Base-by-base conservation (phyloP, 345 rosid genomes). In the Ceriops zippeliana region DNA sequence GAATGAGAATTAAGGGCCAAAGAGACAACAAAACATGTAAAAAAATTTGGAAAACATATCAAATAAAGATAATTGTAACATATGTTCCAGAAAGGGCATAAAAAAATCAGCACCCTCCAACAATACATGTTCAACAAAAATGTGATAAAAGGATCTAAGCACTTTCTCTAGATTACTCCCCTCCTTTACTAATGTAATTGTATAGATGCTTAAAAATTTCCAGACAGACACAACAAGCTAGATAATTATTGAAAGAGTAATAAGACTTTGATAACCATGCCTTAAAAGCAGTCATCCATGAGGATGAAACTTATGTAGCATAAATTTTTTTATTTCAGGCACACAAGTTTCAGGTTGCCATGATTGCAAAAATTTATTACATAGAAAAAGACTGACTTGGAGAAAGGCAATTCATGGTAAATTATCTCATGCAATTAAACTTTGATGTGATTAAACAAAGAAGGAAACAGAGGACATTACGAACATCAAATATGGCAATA, bases 1-100 rank as follows among this genome's bases (percentile, higher is more conserved):
- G 35, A 34, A 70, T 28, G 19, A 69, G 73, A 73, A 67, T 59
- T 1, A 52, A 56, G 51, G 63, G 61, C 31, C 2, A 24, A n/a
- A 34, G 70, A 46, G 5, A 3, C 13, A n/a, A 67, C 54, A 28
- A 31, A 76, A 58, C 0, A 58, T 24, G 21, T 6, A 52, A 64
- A 11, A 21, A 31, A 56, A 13, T 0, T 22, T 35, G 24, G 31
- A 49, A 42, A 38, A 49, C 20, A 56, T 58, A 7, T 32, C 66
- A 63, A 22, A 34, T 46, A 24, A 46, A 58, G 32, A 24, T 54
- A 22, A 22, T 34, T 30, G 22, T 58, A 10, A 57, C 20, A 27
- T 20, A 53, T 22, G 21, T 24, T 17, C 22, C 34, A 56, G 22
- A 26, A 30, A 17, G 5, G 27, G 15, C 24, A 42, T 46, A 28